Percentiles rank a stretch among this genome's conserved stretches.
Evolutionary conservation across 1,139 yeast species (phyloP).

Genomic region (Magnusiomyces ingens): DNA sequence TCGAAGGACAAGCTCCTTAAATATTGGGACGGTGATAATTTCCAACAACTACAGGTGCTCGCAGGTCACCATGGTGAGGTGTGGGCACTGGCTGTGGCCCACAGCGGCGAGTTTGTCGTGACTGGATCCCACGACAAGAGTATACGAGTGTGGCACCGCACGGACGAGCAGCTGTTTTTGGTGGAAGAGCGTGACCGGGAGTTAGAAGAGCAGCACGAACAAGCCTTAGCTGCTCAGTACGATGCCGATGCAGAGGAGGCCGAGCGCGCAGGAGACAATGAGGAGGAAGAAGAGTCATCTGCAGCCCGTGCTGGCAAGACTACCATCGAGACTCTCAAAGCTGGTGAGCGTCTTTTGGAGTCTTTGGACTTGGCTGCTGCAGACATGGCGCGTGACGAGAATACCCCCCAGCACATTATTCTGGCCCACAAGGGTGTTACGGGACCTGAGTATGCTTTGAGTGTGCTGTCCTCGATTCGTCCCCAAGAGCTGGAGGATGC

Average conservation of each 20-base stretch:
- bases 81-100: conserved; percentile 79
- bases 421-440: conserved; percentile 60
- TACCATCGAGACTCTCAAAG: conserved; percentile 85
- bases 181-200: conserved; percentile 97
- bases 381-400: conserved; percentile 53
- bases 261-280: conserved; percentile 35
- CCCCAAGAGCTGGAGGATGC: conserved; percentile 92
- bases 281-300: conserved; percentile 48
- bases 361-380: conserved; percentile 78
- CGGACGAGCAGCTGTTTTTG: conserved; percentile 87
- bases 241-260: conserved; percentile 46
- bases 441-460: conserved; percentile 76
- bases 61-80: conserved; percentile 87
- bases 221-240: conserved; percentile 59
- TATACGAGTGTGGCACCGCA: conserved; percentile 83
- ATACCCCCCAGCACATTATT: conserved; percentile 37
- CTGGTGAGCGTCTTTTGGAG: conserved; percentile 90
- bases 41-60: conserved; percentile 83
- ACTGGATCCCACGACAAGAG: conserved; percentile 95
- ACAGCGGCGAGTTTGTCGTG: conserved; percentile 64
- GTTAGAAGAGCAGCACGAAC: conserved; percentile 84
- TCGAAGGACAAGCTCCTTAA: conserved; percentile 85
- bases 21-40: conserved; percentile 98
- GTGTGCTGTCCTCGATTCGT: conserved; percentile 59
- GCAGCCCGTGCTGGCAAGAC: conserved; percentile 69